phyloP scores from a whole-genome alignment of 768 basidiomycete species.

The Serendipita indica region DNA sequence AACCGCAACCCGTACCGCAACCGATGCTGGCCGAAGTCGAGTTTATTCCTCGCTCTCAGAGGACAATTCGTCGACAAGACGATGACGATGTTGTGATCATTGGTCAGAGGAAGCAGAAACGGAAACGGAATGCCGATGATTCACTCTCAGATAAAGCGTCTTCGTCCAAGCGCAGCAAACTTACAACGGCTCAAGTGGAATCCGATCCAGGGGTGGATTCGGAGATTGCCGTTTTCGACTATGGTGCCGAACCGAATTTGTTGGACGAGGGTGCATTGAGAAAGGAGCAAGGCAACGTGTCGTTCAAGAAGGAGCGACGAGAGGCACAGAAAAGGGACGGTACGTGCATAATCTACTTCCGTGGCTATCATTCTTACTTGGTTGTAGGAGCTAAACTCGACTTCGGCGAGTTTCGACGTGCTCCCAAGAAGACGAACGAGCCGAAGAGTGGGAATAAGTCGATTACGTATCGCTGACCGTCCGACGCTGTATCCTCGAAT shows the following conservation, averaged over 20 bases:
- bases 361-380: constrained; percentile 10
- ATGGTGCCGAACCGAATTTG: constrained; percentile 50
- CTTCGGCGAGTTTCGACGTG: constrained; percentile 17
- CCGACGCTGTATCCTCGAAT: no score
- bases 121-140: constrained; percentile 37
- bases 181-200: not conserved
- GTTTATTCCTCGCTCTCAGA: constrained; percentile 54
- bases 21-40: constrained; percentile 39
- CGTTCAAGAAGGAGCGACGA: constrained; percentile 32
- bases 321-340: constrained; percentile 36
- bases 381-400: constrained; percentile 10
- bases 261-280: constrained; percentile 39
- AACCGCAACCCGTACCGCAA: constrained; percentile 10
- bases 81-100: constrained; percentile 62
- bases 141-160: constrained; percentile 17
- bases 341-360: constrained; percentile 11
- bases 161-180: no score
- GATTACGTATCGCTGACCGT: constrained; percentile 19
- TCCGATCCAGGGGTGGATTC: not conserved
- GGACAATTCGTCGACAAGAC: constrained; percentile 24
- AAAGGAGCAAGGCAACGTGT: constrained; percentile 28
- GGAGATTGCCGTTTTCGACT: constrained; percentile 50
- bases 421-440: constrained; percentile 20
- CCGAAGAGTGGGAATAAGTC: constrained; percentile 22
- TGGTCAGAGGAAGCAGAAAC: constrained; percentile 46